Evolutionary conservation across 768 basidiomycete genomes (phyloP), one percentile per base, ranked within the genome.

Genomic region (Tylopilus sp.): DNA sequence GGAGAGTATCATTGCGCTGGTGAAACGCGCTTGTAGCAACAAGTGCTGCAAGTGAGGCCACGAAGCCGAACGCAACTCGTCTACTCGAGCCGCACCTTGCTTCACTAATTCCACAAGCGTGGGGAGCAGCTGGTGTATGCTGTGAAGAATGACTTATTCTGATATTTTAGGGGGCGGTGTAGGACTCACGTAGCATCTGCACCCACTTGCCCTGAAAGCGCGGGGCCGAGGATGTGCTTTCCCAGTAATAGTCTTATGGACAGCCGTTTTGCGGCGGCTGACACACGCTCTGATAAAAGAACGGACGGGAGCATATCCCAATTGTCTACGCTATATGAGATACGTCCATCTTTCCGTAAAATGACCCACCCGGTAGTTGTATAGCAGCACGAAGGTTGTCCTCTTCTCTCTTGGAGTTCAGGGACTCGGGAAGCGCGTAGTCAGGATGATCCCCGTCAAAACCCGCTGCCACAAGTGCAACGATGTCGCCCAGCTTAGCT

Each of bases 321-420:
- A 8, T 65, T 72, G 42, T 80, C 87, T 87, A 29, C 29, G 3
- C 51, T 29, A 36, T 19, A 43, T 68, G 33, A 69, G 58, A 46
- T 33, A 11, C 47, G 40, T 19, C 5, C 24, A 44, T 21, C 16
- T 41, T 33, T 28, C 24, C 11, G 29, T 9, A 29, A 29, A 26
- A 45, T 14, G 38, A 50, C 60, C 55, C 67, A 84, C 87, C 77
- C 53, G 89, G 88, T n/a, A 91, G 70, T 57, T 89, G 87, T 22
- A 78, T 70, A 6, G 85, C 83, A 36, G 85, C 86, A 36, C 76
- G 74, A 28, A 88, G 63, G 50, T 67, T 70, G 53, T 83, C 79
- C 17, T 81, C 75, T 36, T 80, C 75, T 51, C 71, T 72, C 48
- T 80, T 79, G n/a, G 45, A 54, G 55, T 54, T 66, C 61, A 75